These are phyloP conservation scores for Fusarium sp. DNA, from an alignment of 2,329 filamentous ascomycete genomes.

Conservation along the genomic window DNA sequence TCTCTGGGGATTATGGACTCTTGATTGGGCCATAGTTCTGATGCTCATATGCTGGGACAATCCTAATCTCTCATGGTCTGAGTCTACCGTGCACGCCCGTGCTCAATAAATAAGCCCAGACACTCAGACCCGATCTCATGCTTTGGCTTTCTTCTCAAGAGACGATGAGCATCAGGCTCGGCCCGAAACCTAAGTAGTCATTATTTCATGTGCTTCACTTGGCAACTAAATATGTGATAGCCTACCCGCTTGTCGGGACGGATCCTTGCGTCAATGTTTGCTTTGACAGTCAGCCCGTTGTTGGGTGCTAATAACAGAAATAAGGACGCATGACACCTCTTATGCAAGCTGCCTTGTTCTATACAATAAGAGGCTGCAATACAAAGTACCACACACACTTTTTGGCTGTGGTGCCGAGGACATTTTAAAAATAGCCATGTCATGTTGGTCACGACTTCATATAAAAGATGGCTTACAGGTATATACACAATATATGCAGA, in stretches of 20 bases:
- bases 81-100: not conserved
- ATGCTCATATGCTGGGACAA: not conserved
- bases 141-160: conserved; percentile 1
- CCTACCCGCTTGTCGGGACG: conserved; percentile 19
- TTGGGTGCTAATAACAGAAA: conserved; percentile 21
- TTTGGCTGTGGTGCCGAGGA: not conserved
- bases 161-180: conserved; percentile 11
- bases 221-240: not conserved
- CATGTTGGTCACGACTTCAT: not conserved
- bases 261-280: conserved; percentile 28
- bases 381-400: not conserved
- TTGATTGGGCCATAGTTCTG: not conserved
- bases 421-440: not conserved
- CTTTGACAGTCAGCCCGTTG: conserved; percentile 1
- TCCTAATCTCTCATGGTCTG: not conserved
- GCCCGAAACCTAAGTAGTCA: conserved; percentile 13
- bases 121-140: not conserved
- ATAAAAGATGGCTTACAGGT: conserved; percentile 11
- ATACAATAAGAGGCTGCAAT: not conserved
- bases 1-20: not conserved
- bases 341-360: conserved; percentile 7
- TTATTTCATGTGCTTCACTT: conserved; percentile 3
- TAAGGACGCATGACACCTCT: conserved; percentile 17
- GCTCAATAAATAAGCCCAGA: conserved; percentile 1
- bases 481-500: not conserved